Evolutionary conservation across 1,139 yeast species (phyloP), one percentile per base, ranked within the genome.

Genomic region (Martiniozyma asiatica): DNA sequence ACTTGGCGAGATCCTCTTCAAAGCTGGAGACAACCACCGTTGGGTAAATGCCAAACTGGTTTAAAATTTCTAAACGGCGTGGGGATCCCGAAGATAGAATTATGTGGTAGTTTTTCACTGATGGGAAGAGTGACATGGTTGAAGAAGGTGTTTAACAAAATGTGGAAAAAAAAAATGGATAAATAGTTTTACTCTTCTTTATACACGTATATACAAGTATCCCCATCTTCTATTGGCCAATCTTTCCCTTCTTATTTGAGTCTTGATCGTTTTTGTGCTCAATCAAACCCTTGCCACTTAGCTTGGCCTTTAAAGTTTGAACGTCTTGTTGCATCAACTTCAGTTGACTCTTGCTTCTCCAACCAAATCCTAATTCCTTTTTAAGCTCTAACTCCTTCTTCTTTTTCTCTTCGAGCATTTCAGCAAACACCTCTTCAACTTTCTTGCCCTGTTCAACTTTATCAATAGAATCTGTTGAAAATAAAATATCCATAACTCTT

Each of bases 381-480:
- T 27, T 68, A 39, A 53, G 33, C 31, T 47, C 40, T 11, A 32
- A 30, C 29, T 50, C 48, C 15, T 48, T 47, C n/a, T 37, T 40
- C 29, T 43, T 45, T 23, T 43, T 41, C 28, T 43, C 36, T 25
- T 65, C 45, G 27, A 51, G 38, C 27, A 52, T 25, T 27, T 50
- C 56, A 12, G 55, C 57, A 29, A 48, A 46, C 26, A 43, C 49
- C 34, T 64, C 68, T 40, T 79, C 87, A 43, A 77, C 75, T 26
- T 42, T 47, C 34, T 76, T 61, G 1, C 89, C 89, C 27, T 71
- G 73, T 51, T 80, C 89, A 4, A 92, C 85, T 35, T 68, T 79
- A 14, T 74, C 78, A 14, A 81, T 50, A 1, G 81, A 56, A 49
- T 81, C 93, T 45, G 79, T 76, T 20, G 93, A 92, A 45, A 82